Evolutionary conservation across 805 yeast species (phyloP).

Genomic region (Lipomyces starkeyi): DNA sequence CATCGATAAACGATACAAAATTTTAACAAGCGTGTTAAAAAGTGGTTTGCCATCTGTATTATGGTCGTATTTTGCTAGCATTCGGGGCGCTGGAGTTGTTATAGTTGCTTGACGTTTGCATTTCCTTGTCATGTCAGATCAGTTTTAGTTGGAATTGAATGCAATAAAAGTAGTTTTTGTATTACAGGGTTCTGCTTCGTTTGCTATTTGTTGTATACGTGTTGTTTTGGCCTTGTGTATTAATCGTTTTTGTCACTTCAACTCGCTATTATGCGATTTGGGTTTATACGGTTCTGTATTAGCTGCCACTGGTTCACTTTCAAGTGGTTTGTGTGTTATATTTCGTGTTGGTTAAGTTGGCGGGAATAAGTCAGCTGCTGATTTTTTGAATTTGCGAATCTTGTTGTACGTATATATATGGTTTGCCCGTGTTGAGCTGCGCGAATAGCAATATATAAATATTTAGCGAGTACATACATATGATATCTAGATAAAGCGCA

Average conservation of each 20-base stretch:
- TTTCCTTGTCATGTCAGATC: background rate
- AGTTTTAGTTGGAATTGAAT: background rate
- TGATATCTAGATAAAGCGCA: no score
- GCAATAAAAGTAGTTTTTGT: background rate
- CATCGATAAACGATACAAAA: background rate
- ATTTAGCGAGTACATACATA: no score
- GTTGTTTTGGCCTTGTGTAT: background rate
- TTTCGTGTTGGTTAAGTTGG: no score
- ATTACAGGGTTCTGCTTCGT: background rate
- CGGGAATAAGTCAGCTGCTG: no score
- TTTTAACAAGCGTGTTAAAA: no score
- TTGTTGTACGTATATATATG: no score
- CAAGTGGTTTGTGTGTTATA: no score
- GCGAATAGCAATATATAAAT: no score
- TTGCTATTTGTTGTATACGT: background rate
- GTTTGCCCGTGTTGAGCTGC: no score
- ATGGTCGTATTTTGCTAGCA: background rate
- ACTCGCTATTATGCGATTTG: background rate
- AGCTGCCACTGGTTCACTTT: background rate
- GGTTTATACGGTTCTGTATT: background rate
- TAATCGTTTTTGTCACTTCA: background rate
- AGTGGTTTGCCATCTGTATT: background rate
- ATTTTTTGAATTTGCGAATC: no score
- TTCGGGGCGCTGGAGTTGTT: constrained; percentile 4
- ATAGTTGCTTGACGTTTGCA: background rate